Base-by-base conservation (phyloP, 2,329 filamentous ascomycete genomes). In the Lanzia echinophila region DNA sequence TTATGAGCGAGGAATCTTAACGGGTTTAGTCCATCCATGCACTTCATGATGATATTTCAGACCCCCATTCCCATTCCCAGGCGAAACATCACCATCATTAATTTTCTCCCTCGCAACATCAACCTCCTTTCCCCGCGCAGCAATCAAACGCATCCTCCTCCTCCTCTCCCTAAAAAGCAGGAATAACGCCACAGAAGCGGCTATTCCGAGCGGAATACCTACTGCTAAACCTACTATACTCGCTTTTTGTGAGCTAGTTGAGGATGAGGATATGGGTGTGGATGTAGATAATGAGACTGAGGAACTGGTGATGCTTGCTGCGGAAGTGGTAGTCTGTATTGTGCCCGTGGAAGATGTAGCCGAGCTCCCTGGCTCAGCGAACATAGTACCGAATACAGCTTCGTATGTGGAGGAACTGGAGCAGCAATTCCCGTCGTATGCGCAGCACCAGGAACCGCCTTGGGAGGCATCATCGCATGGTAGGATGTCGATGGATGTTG, bases 101-200 rank as follows among this genome's bases (percentile, higher is more conserved):
- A n/a, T n/a, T n/a, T n/a, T n/a, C n/a, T n/a, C n/a, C n/a, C n/a
- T n/a, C n/a, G n/a, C n/a, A n/a, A n/a, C n/a, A n/a, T n/a, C n/a
- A n/a, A n/a, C n/a, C n/a, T n/a, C n/a, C n/a, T n/a, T n/a, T n/a
- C n/a, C n/a, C n/a, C n/a, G n/a, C n/a, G n/a, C n/a, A n/a, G n/a
- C n/a, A n/a, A n/a, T n/a, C n/a, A 17, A 1, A 39, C 2, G 75
- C 75, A 34, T 43, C 15, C 52, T 43, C 36, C 53, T 56, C 2
- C 45, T 45, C 1, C 54, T 43, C 38, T 60, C 58, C 0, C 36
- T 33, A 20, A 48, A 20, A 19, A 59, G 58, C 1, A 59, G 24
- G 15, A 47, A 47, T 1, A 58, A 10, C 8, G 41, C 38, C 12
- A 51, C 45, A 2, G 55, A 13, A 8, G 54, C 46, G 2, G 38